Base-by-base conservation (phyloP, 164 flowering plant genomes). In the Annona squamosa region DNA sequence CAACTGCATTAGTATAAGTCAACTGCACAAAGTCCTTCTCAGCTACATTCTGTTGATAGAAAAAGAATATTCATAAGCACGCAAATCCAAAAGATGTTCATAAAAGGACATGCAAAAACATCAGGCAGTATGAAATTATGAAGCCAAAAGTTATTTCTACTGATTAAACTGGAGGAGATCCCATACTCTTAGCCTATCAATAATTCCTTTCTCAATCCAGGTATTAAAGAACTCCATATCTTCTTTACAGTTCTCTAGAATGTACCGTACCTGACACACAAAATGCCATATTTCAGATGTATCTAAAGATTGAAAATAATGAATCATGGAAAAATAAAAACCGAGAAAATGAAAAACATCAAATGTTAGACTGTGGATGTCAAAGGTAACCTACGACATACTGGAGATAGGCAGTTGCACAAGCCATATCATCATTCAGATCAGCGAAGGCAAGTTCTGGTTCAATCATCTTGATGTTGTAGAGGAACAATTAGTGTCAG, bases 331-430 rank as follows among this genome's bases (percentile, higher is more conserved):
- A 63, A 37, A 63, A n/a, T 17, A n/a, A 7, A 2, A 56, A 56
- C 61, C 10, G 1, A 63, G 10, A 26, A 63, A 62, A 26, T 26
- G 37, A 26, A 26, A 26, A 46, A 7, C 45, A 46, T 42, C 16
- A 46, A 62, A 52, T 9, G 19, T 68, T 52, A 52, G 17, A 78
- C 26, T 72, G 71, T 4, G 81, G 85, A 81, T 79, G 77, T 78
- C 86, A 76, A 71, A 79, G 37, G 87, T 76, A 84, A 93, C 98
- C 84, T 93, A 96, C 99, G 80, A 96, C 98, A 81, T 93, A 96
- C 97, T 93, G 97, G 92, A 96, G 99, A 90, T 90, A 96, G 75
- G 98, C 97, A 84, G 98, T 86, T 76, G 99, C 99, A 86, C 97
- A 93, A 69, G 98, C 97, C 98, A 93, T 96, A 85, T 93, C 97